These are phyloP conservation scores for Neonectria hederae DNA, from an alignment of 2,329 filamentous ascomycete genomes.

Conservation along the genomic window DNA sequence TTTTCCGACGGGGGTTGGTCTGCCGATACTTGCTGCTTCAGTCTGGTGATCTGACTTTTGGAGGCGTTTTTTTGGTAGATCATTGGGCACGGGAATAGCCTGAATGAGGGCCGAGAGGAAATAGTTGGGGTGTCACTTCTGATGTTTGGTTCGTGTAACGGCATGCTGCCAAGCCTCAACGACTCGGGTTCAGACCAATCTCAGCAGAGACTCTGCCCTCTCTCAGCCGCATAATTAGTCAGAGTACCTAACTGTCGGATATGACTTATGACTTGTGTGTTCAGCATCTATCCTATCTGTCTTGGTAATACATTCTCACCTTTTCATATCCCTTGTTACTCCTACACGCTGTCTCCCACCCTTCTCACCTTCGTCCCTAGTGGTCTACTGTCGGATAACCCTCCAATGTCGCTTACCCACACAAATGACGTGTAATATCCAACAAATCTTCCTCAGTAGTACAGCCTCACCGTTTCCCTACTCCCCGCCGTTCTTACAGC, in stretches of 20 bases:
- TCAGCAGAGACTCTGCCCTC: not conserved
- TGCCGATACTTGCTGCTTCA: not conserved
- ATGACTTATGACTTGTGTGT: no score
- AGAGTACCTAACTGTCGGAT: no score
- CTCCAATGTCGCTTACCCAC: not conserved
- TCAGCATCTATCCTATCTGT: not conserved
- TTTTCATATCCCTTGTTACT: not conserved
- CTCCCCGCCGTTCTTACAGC: slow-evolving; percentile 6
- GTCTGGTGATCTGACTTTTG: not conserved
- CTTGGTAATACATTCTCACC: not conserved
- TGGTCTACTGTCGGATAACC: not conserved
- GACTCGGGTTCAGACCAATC: not conserved
- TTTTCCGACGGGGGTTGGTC: not conserved
- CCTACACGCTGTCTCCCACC: no score
- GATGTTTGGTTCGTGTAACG: not conserved
- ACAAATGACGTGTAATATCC: not conserved
- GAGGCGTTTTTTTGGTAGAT: not conserved
- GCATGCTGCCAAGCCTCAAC: not conserved
- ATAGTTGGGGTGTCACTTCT: not conserved
- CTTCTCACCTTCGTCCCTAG: not conserved
- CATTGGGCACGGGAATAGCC: not conserved
- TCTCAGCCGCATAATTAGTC: no score
- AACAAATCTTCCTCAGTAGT: not conserved
- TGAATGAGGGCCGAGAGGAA: not conserved
- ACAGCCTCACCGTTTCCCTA: not conserved